Evolutionary conservation across 2,329 filamentous ascomycete species (phyloP).

Genomic region (Cercospora zeae-maydis): DNA sequence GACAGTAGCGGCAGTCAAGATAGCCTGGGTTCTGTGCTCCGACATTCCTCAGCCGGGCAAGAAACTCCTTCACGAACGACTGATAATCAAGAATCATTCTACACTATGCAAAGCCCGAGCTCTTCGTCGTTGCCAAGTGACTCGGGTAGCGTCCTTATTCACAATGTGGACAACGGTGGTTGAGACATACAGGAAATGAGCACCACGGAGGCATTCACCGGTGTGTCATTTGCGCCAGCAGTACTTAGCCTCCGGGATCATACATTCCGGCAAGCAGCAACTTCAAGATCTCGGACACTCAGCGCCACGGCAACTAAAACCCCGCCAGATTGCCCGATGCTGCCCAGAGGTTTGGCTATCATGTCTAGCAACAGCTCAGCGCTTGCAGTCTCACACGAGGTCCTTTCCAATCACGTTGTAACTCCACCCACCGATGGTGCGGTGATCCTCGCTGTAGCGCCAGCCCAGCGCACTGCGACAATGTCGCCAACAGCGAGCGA

Average conservation of each 20-base stretch:
- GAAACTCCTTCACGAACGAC: constrained; percentile 1
- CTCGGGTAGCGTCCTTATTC: constrained; percentile 30
- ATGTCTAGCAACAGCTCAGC: not conserved
- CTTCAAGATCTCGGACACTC: not conserved
- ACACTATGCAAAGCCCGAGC: constrained; percentile 19
- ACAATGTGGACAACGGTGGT: constrained; percentile 13
- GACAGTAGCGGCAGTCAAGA: constrained; percentile 24
- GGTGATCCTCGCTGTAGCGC: not conserved
- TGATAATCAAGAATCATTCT: not conserved
- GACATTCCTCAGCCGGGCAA: constrained; percentile 13
- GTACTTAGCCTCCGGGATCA: not conserved
- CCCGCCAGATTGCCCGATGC: not conserved
- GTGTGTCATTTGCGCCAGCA: not conserved
- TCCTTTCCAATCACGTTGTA: not conserved
- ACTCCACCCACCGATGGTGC: not conserved
- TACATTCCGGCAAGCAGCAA: not conserved
- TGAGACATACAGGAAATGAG: not conserved
- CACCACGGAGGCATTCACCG: not conserved
- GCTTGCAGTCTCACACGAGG: not conserved
- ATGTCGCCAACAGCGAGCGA: not conserved
- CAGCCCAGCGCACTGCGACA: not conserved
- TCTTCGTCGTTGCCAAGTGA: constrained; percentile 27
- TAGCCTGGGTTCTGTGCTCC: constrained; percentile 30
- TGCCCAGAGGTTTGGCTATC: not conserved
- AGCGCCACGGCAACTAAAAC: not conserved